phyloP scores from a whole-genome alignment of 495 filamentous ascomycete genomes.

The Podospora pseudopauciseta region DNA sequence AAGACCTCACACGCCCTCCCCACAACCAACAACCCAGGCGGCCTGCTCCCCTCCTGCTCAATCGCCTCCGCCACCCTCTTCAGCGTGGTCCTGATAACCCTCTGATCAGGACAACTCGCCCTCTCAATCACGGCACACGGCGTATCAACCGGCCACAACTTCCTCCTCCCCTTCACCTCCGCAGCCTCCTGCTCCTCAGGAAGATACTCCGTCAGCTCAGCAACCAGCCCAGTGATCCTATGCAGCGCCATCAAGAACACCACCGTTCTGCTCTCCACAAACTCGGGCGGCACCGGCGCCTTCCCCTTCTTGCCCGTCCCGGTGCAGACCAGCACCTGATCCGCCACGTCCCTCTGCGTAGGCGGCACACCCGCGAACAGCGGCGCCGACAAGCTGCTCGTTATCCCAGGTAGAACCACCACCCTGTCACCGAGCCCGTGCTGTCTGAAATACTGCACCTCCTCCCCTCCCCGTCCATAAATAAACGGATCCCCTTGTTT shows the following conservation, averaged over 20 bases:
- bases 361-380: conserved; percentile 83
- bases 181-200: conserved; percentile 34
- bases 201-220: conserved; percentile 51
- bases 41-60: conserved; percentile 83
- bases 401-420: conserved; percentile 82
- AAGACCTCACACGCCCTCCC: conserved; percentile 80
- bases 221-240: conserved; percentile 67
- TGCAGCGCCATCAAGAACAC: conserved; percentile 98
- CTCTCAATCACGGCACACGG: conserved; percentile 92
- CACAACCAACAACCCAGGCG: conserved; percentile 87
- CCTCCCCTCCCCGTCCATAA: conserved; percentile 91
- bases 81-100: conserved; percentile 83
- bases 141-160: conserved; percentile 52
- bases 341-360: conserved; percentile 84
- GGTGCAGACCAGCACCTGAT: conserved; percentile 90
- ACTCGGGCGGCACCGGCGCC: conserved; percentile 74
- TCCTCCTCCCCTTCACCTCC: conserved; percentile 31
- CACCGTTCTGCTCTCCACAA: conserved; percentile 70
- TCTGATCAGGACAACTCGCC: conserved; percentile 91
- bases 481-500: conserved; percentile 98
- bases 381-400: conserved; percentile 78
- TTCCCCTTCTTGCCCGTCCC: conserved; percentile 93
- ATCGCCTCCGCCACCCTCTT: conserved; percentile 75
- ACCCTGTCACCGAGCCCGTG: conserved; percentile 56
- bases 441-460: conserved; percentile 76